Percentiles rank a stretch among this genome's conserved stretches.
Conservation (phyloP, 1,284 basidiomycete species). For the Ustilago bromivora region DNA sequence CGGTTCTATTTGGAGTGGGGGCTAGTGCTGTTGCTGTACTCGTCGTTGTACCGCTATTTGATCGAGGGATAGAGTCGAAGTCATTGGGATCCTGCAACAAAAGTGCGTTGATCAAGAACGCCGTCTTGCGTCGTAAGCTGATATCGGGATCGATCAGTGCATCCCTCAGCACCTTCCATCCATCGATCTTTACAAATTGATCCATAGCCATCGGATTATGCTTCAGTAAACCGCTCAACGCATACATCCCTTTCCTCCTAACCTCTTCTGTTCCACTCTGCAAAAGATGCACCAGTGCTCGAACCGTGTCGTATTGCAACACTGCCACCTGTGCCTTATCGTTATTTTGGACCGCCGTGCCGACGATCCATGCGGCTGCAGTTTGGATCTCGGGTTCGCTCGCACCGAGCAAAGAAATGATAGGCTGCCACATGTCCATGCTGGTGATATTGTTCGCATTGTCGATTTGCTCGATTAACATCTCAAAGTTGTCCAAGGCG, state of each 20-base stretch:
- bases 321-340: constrained; percentile 83
- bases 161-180: constrained; percentile 78
- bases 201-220: constrained; percentile 80
- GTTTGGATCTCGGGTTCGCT: constrained; percentile 76
- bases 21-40: constrained; percentile 54
- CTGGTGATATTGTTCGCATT: constrained; percentile 92
- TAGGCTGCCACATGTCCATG: constrained; percentile 85
- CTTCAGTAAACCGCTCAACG: constrained; percentile 85
- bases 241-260: constrained; percentile 83
- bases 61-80: constrained; percentile 69
- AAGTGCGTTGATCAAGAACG: constrained; percentile 85
- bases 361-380: constrained; percentile 88
- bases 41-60: constrained; percentile 69
- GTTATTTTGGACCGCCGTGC: constrained; percentile 96
- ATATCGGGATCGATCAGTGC: constrained; percentile 82
- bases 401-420: constrained; percentile 78
- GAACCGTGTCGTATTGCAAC: constrained; percentile 76
- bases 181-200: constrained; percentile 75
- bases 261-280: constrained; percentile 73
- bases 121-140: constrained; percentile 82
- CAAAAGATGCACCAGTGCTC: constrained; percentile 71
- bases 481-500: constrained; percentile 93
- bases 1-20: constrained; percentile 1
- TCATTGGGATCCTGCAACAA: constrained; percentile 74
- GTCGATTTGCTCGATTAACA: constrained; percentile 94